These are phyloP conservation scores for Coemansia sp. DNA, from an alignment of 192 early-diverging fungal genomes.

Conservation along the genomic window DNA sequence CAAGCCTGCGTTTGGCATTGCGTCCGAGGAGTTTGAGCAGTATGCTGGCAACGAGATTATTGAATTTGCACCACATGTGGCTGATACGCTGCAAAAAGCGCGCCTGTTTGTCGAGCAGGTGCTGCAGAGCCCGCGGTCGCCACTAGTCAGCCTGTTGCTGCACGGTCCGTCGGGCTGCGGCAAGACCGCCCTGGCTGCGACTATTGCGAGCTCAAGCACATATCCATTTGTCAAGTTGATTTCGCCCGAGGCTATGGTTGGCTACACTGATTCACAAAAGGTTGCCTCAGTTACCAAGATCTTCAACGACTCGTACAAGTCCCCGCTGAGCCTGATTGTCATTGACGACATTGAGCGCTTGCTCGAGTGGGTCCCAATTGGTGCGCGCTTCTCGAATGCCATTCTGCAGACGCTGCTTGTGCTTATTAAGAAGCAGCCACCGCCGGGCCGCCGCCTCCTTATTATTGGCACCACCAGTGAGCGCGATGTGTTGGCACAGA, in stretches of 20 bases:
- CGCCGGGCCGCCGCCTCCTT: constrained; percentile 80
- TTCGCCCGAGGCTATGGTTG: constrained; percentile 95
- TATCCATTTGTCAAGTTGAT: constrained; percentile 98
- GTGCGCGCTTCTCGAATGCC: constrained; percentile 90
- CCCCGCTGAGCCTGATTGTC: constrained; percentile 89
- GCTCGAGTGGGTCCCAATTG: constrained; percentile 93
- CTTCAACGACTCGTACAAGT: constrained; percentile 98
- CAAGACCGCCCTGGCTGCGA: constrained; percentile 96
- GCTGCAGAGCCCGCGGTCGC: constrained; percentile 75
- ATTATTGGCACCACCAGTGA: constrained; percentile 88
- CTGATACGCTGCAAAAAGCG: constrained; percentile 61
- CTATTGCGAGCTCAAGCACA: constrained; percentile 81
- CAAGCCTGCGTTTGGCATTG: constrained; percentile 89
- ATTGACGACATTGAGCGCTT: constrained; percentile 93
- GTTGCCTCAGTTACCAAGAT: constrained; percentile 86
- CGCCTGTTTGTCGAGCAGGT: constrained; percentile 71
- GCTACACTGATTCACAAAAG: constrained; percentile 80
- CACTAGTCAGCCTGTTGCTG: constrained; percentile 86
- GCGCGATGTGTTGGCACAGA: constrained; percentile 74
- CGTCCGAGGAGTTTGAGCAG: constrained; percentile 84
- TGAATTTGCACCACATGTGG: constrained; percentile 64
- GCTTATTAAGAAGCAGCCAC: constrained; percentile 87
- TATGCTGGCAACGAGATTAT: constrained; percentile 86
- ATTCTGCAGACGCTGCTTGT: constrained; percentile 93
- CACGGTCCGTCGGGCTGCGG: constrained; percentile 87